Conservation (phyloP, 1,284 basidiomycete species). For the Trichosporon ovoides region DNA sequence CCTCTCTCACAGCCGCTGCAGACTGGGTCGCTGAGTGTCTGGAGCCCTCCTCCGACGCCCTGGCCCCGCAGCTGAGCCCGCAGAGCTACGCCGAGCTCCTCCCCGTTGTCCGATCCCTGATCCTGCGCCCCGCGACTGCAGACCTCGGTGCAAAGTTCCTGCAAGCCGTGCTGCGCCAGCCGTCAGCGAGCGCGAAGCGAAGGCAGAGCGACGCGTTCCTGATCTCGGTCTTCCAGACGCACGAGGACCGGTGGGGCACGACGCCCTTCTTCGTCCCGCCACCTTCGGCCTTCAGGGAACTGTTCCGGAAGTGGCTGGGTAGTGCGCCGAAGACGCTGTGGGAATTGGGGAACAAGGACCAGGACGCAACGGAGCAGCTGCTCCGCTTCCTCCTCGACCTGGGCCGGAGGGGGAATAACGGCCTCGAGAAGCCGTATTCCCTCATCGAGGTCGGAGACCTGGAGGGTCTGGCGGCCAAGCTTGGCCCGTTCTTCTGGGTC, state of each 20-base stretch:
- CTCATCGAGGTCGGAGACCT: constrained; percentile 52
- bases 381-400: constrained; percentile 27
- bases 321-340: constrained; percentile 74
- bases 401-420: constrained; percentile 23
- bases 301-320: constrained; percentile 49
- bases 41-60: constrained; percentile 43
- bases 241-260: constrained; percentile 36
- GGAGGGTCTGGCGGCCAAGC: constrained; percentile 38
- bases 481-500: constrained; percentile 65
- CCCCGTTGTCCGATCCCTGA: constrained; percentile 76
- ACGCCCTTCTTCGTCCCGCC: constrained; percentile 40
- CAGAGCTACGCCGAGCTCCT: constrained; percentile 65
- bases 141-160: constrained; percentile 26
- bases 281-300: constrained; percentile 17
- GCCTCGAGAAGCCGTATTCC: constrained; percentile 46
- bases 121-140: constrained; percentile 51
- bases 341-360: constrained; percentile 65
- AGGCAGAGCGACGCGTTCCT: constrained; percentile 59
- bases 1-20: constrained; percentile 40
- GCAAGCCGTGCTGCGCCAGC: constrained; percentile 39
- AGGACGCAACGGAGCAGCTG: constrained; percentile 57
- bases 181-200: constrained; percentile 41
- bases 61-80: constrained; percentile 55
- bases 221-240: constrained; percentile 61
- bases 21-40: constrained; percentile 67